These are phyloP conservation scores for Spergularia bocconei DNA, from an alignment of 148 eudicot genomes.

Conservation along the genomic window DNA sequence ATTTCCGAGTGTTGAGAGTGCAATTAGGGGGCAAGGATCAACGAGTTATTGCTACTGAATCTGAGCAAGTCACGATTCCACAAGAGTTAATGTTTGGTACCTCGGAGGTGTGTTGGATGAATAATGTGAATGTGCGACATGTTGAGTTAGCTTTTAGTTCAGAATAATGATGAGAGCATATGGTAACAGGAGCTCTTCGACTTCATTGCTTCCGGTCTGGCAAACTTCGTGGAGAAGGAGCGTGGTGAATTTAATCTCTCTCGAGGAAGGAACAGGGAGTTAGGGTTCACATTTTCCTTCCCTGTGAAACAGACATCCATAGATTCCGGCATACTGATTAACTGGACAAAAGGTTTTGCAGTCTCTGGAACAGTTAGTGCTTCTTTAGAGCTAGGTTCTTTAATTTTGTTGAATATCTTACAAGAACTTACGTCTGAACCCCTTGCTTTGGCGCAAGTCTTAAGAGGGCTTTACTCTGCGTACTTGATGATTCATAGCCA, in stretches of 20 bases:
- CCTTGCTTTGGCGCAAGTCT: neutral
- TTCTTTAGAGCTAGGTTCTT: neutral
- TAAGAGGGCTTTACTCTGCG: neutral
- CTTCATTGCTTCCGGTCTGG: conserved; percentile 66
- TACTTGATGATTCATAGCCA: neutral
- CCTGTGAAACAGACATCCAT: conserved; percentile 80
- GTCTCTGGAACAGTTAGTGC: conserved; percentile 65
- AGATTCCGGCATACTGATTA: conserved; percentile 67
- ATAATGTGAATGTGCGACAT: neutral
- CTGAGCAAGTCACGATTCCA: conserved; percentile 67
- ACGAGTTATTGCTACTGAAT: conserved; percentile 54
- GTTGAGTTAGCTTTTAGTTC: neutral
- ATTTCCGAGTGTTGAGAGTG: conserved; percentile 72
- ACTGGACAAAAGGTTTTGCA: conserved; percentile 85
- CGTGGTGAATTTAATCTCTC: conserved; percentile 41
- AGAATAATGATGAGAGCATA: neutral
- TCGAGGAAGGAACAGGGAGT: conserved; percentile 54
- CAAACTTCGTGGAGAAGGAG: conserved; percentile 52
- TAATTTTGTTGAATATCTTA: neutral
- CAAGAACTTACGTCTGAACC: neutral
- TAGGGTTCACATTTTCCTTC: conserved; percentile 82
- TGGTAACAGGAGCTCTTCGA: conserved; percentile 60
- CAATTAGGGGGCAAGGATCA: conserved; percentile 69
- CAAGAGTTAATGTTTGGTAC: conserved; percentile 64
- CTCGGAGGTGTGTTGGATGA: conserved; percentile 49